Evolutionary conservation across 2,329 filamentous ascomycete genomes (phyloP).

Genomic region (Fusarium redolens): DNA sequence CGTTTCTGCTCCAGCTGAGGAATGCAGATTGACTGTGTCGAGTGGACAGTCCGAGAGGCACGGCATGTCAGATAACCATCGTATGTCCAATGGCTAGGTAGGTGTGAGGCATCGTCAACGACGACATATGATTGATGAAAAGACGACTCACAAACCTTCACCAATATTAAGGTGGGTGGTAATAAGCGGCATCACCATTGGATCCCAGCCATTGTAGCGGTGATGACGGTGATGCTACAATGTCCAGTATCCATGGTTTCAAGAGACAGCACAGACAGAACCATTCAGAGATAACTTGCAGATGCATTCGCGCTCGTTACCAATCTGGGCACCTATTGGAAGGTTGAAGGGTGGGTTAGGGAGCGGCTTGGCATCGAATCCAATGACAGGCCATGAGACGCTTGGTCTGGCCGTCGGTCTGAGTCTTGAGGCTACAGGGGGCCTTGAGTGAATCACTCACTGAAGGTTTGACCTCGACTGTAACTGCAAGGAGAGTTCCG

Average conservation of each 20-base stretch:
- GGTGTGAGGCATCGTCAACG: background rate
- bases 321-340: slow-evolving; percentile 31
- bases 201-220: slow-evolving; percentile 15
- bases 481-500: slow-evolving; percentile 20
- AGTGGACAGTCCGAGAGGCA: slow-evolving; percentile 2
- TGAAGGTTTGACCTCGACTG: background rate
- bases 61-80: slow-evolving; percentile 14
- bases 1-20: slow-evolving; percentile 24
- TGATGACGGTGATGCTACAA: slow-evolving; percentile 36
- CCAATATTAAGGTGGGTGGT: slow-evolving; percentile 10
- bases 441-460: background rate
- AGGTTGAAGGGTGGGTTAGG: slow-evolving; percentile 5
- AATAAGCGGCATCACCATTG: slow-evolving; percentile 8
- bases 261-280: background rate
- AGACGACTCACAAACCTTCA: background rate
- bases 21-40: slow-evolving; percentile 17
- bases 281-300: slow-evolving; percentile 2
- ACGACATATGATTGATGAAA: slow-evolving; percentile 10
- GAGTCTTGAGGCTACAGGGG: slow-evolving; percentile 27
- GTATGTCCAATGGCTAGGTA: background rate
- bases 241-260: background rate
- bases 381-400: slow-evolving; percentile 1
- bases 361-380: slow-evolving; percentile 27
- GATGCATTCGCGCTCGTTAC: slow-evolving; percentile 45
- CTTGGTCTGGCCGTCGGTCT: slow-evolving; percentile 31